A percentile compares a stretch with the other conserved stretches of the same genome.
Evolutionary conservation across 2,329 filamentous ascomycete genomes (phyloP).

Genomic region (Cytospora paraplurivora): DNA sequence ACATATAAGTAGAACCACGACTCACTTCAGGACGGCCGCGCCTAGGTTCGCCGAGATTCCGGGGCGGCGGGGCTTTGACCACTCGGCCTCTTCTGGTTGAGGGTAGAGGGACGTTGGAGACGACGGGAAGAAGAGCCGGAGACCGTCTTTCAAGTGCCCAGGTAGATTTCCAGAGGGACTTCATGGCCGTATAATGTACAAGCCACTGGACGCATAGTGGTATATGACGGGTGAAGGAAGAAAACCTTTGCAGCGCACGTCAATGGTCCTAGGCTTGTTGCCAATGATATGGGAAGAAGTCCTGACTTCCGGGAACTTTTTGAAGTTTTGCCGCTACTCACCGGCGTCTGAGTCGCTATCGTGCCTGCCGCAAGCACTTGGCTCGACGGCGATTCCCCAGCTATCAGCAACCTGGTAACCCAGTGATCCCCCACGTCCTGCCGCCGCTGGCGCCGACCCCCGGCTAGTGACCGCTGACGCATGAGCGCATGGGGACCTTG

Average conservation of each 20-base stretch:
- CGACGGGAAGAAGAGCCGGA: constrained; percentile 14
- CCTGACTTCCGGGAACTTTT: constrained; percentile 15
- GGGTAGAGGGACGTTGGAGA: constrained; percentile 10
- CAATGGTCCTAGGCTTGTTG: neutral
- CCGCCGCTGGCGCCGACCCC: neutral
- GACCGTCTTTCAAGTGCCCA: constrained; percentile 27
- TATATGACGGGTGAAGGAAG: neutral
- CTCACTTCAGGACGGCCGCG: neutral
- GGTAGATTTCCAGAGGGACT: constrained; percentile 25
- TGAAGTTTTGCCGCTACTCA: constrained; percentile 18
- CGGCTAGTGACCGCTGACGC: constrained; percentile 6
- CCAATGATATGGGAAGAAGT: neutral
- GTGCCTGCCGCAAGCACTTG: constrained; percentile 13
- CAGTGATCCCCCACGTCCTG: neutral
- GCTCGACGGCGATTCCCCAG: neutral
- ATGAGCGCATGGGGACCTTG: neutral
- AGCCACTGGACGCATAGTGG: constrained; percentile 24
- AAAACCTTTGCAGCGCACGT: neutral
- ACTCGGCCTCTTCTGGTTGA: constrained; percentile 17
- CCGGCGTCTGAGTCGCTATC: neutral
- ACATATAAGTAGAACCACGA: no score
- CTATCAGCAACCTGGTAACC: neutral
- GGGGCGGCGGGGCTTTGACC: constrained; percentile 31
- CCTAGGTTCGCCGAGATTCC: constrained; percentile 30
- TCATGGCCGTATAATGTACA: constrained; percentile 20